Evolutionary conservation across 495 filamentous ascomycete genomes (phyloP).

Genomic region (Darksidea phi): DNA sequence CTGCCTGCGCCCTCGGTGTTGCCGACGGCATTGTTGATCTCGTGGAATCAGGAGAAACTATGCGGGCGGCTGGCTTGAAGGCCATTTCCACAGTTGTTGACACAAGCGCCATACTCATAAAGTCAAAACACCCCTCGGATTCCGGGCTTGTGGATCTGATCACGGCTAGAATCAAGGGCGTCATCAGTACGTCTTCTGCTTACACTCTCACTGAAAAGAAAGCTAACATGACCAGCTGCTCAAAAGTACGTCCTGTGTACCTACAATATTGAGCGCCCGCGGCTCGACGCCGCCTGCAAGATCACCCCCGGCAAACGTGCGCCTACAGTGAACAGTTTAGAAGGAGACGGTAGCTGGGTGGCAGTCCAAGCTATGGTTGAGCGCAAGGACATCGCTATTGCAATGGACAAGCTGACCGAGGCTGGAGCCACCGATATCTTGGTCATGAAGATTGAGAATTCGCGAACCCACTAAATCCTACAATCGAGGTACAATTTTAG

Average conservation of each 20-base stretch:
- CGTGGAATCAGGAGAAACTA: slow-evolving; percentile 97
- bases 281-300: slow-evolving; percentile 63
- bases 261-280: slow-evolving; percentile 79
- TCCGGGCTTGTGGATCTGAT: slow-evolving; percentile 75
- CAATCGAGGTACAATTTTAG: too few relatives aligned
- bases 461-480: slow-evolving; percentile 38
- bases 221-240: slow-evolving; percentile 57
- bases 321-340: slow-evolving; percentile 82
- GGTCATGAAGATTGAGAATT: slow-evolving; percentile 84
- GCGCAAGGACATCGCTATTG: slow-evolving; percentile 80
- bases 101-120: slow-evolving; percentile 84
- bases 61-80: slow-evolving; percentile 95
- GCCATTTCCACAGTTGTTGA: slow-evolving; percentile 91
- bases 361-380: slow-evolving; percentile 92
- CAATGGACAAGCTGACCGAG: slow-evolving; percentile 83
- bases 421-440: slow-evolving; percentile 86
- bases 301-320: slow-evolving; percentile 95
- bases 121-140: slow-evolving; percentile 82
- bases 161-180: slow-evolving; percentile 77
- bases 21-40: slow-evolving; percentile 97
- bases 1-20: slow-evolving; percentile 90
- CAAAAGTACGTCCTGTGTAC: slow-evolving; percentile 93
- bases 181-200: slow-evolving; percentile 67
- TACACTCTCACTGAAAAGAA: background rate
- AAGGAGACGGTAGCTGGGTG: slow-evolving; percentile 81